phyloP scores from a whole-genome alignment of 441 rosid species.

The Raphanus hybrid region DNA sequence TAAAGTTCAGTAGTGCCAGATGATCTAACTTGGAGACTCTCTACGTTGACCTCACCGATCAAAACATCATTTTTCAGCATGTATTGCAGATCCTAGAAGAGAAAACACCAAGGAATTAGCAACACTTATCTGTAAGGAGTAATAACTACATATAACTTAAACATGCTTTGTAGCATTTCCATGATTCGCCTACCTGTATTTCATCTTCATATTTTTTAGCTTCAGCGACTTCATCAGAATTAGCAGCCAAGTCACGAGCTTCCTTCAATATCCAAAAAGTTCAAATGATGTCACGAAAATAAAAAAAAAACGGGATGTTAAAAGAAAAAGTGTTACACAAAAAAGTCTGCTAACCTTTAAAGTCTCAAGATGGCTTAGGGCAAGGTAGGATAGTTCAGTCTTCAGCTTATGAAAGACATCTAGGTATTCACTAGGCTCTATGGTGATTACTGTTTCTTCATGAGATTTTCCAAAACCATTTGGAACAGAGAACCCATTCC shows the following conservation, averaged over 20 bases:
- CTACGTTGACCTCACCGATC: constrained; percentile 21
- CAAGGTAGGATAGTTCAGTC: constrained; percentile 33
- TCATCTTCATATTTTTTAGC: constrained; percentile 23
- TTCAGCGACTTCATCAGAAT: constrained; percentile 26
- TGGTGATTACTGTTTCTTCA: constrained; percentile 22
- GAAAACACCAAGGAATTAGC: constrained; percentile 1
- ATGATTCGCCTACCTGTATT: constrained; percentile 22
- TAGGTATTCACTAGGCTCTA: constrained; percentile 22
- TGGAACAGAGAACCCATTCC: constrained; percentile 2
- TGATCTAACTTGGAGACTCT: constrained; percentile 21
- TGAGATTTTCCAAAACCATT: constrained; percentile 22
- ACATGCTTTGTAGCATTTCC: not conserved
- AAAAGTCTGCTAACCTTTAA: constrained; percentile 29
- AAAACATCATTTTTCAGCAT: constrained; percentile 32
- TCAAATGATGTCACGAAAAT: not conserved
- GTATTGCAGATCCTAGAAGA: constrained; percentile 39
- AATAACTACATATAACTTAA: constrained; percentile 8
- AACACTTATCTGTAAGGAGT: not conserved
- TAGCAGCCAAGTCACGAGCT: constrained; percentile 33
- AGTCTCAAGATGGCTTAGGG: constrained; percentile 32
- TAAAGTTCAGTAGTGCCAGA: constrained; percentile 23
- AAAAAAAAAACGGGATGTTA: constrained; percentile 7
- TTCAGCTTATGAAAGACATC: constrained; percentile 35
- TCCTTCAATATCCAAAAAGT: constrained; percentile 29
- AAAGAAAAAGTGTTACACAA: not conserved